Evolutionary conservation across 225 moss, liverwort and hornwort genomes (phyloP).

Genomic region (Physcomitrellopsis africana): DNA sequence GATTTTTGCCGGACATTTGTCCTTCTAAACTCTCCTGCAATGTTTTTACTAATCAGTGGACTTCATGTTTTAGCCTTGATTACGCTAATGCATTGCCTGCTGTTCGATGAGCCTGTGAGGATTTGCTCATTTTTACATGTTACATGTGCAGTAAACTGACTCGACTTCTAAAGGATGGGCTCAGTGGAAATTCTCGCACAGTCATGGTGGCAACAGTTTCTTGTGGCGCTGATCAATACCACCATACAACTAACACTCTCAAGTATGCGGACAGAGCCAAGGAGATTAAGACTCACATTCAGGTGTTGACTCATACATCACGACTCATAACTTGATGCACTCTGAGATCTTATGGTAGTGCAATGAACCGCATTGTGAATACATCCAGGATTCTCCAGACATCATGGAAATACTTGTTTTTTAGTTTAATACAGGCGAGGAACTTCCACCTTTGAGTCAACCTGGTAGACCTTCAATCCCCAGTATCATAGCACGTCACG

Average conservation of each 20-base stretch:
- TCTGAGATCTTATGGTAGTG: slow-evolving; percentile 37
- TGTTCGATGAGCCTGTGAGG: slow-evolving; percentile 13
- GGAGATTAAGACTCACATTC: slow-evolving; percentile 94
- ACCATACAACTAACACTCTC: slow-evolving; percentile 88
- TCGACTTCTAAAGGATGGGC: slow-evolving; percentile 81
- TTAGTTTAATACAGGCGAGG: slow-evolving; percentile 55
- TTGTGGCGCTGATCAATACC: slow-evolving; percentile 84
- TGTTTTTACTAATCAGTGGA: background rate
- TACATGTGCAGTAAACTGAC: slow-evolving; percentile 71
- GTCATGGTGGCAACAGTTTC: slow-evolving; percentile 91
- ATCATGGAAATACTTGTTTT: slow-evolving; percentile 57
- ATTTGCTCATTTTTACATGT: slow-evolving; percentile 25
- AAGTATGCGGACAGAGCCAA: slow-evolving; percentile 93
- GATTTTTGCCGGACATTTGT: background rate
- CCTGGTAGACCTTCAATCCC: slow-evolving; percentile 55
- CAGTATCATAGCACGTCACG: slow-evolving; percentile 60
- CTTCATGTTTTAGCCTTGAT: slow-evolving; percentile 1
- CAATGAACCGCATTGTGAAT: slow-evolving; percentile 37
- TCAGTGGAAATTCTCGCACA: slow-evolving; percentile 87
- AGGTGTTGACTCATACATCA: slow-evolving; percentile 46
- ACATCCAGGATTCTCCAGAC: slow-evolving; percentile 40
- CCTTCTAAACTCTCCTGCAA: slow-evolving; percentile 4
- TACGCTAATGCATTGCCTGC: slow-evolving; percentile 11
- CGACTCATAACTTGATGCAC: slow-evolving; percentile 34
- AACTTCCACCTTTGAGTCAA: slow-evolving; percentile 53